Conservation (phyloP, 139 green algal species). For the Spirogloea muscicola region DNA sequence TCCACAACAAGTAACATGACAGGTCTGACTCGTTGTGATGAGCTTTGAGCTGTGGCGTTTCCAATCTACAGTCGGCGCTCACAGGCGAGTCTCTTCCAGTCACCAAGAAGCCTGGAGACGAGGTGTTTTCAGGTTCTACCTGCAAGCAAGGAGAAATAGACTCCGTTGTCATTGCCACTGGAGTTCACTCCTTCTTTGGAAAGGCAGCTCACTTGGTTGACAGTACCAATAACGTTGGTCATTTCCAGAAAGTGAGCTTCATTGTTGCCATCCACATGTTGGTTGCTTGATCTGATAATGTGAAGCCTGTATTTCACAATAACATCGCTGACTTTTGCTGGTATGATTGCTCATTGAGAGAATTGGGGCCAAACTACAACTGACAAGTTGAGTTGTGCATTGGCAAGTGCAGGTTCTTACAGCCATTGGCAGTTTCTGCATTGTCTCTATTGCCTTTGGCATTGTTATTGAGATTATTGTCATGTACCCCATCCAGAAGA, state of each 20-base stretch:
- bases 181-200: conserved; percentile 83
- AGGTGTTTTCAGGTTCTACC: conserved; percentile 73
- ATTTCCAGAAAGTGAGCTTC: conserved; percentile 62
- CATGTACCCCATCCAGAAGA: conserved; percentile 26
- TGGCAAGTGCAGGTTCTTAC: conserved; percentile 67
- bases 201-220: conserved; percentile 74
- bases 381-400: neutral
- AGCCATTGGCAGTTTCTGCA: conserved; percentile 73
- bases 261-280: neutral
- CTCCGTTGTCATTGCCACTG: conserved; percentile 67
- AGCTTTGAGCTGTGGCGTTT: neutral
- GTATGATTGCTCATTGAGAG: neutral
- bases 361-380: neutral
- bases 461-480: conserved; percentile 34
- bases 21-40: neutral
- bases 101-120: conserved; percentile 56
- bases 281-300: neutral
- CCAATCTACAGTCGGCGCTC: conserved; percentile 59
- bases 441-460: conserved; percentile 68
- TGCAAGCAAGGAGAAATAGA: conserved; percentile 85
- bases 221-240: conserved; percentile 67
- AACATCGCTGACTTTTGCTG: neutral
- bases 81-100: conserved; percentile 77
- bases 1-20: neutral
- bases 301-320: neutral